A percentile compares a stretch with the other conserved stretches of the same genome.
Conservation (phyloP, 2,329 filamentous ascomycete species). For the Xylariales sp. region DNA sequence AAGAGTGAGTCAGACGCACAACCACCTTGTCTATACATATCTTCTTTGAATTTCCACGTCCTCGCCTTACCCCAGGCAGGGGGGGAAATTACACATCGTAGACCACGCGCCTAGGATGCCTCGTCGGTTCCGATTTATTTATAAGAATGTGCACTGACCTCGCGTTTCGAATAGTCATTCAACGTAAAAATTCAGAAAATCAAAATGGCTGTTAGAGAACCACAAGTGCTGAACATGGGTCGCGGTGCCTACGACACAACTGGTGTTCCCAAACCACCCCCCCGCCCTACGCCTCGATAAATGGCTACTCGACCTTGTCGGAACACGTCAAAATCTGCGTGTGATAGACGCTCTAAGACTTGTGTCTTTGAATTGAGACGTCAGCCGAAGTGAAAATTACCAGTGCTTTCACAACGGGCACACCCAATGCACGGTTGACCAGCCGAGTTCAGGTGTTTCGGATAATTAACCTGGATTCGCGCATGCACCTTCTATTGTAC, state of each 20-base stretch:
- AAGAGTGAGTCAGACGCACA: conserved; percentile 52
- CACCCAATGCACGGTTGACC: conserved; percentile 13
- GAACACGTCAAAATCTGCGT: not conserved
- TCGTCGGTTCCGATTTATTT: conserved; percentile 21
- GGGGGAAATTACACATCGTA: conserved; percentile 33
- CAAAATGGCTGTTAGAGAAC: conserved; percentile 49
- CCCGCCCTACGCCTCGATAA: conserved; percentile 51
- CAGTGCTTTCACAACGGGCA: not conserved
- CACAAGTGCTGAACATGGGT: conserved; percentile 51
- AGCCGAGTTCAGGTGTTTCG: conserved; percentile 25
- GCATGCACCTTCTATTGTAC: conserved; percentile 48
- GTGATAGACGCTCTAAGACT: not conserved
- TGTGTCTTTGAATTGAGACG: not conserved
- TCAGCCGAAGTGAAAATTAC: conserved; percentile 25
- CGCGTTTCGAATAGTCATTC: conserved; percentile 25
- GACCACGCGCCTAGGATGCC: conserved; percentile 7
- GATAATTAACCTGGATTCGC: conserved; percentile 41
- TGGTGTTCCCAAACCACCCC: conserved; percentile 52
- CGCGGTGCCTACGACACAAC: conserved; percentile 53
- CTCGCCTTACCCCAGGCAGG: conserved; percentile 27
- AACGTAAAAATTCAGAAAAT: conserved; percentile 6
- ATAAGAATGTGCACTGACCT: conserved; percentile 42
- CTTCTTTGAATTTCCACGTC: conserved; percentile 40
- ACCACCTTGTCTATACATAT: conserved; percentile 35
- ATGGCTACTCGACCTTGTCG: conserved; percentile 8